Percentiles rank a stretch among this genome's conserved stretches.
phyloP scores from a whole-genome alignment of 2,329 filamentous ascomycete species.

The Cylindrodendrum hubeiense region DNA sequence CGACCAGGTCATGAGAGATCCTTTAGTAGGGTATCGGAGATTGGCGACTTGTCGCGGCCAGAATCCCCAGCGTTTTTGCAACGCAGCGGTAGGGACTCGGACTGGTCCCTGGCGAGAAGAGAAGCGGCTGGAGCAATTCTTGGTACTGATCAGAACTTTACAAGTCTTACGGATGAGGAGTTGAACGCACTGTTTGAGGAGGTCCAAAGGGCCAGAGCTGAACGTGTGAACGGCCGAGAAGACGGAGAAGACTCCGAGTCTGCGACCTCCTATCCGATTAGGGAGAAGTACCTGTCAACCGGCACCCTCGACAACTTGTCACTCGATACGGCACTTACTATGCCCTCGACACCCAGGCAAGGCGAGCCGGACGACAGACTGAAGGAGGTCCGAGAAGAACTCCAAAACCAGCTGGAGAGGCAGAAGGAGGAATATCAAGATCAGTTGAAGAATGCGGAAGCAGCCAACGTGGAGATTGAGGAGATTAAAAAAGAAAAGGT shows the following conservation, averaged over 20 bases:
- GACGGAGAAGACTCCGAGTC: constrained; percentile 93
- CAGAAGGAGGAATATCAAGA: constrained; percentile 87
- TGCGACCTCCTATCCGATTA: constrained; percentile 84
- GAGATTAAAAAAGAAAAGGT: constrained; percentile 86
- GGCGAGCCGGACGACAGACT: constrained; percentile 82
- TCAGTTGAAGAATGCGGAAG: constrained; percentile 81
- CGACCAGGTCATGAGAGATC: constrained; percentile 80
- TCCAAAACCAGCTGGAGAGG: constrained; percentile 85
- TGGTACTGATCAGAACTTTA: constrained; percentile 91
- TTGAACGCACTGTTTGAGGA: constrained; percentile 94
- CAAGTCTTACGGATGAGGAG: constrained; percentile 91
- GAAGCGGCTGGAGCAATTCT: constrained; percentile 94
- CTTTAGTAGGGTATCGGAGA: constrained; percentile 85
- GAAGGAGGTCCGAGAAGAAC: constrained; percentile 80
- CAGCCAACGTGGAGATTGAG: constrained; percentile 81
- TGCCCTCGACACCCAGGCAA: constrained; percentile 90
- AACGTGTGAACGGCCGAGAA: constrained; percentile 78
- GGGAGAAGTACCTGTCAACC: constrained; percentile 96
- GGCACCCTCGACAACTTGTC: constrained; percentile 97
- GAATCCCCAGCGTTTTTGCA: constrained; percentile 80
- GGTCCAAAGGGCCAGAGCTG: constrained; percentile 87
- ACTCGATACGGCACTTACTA: constrained; percentile 91
- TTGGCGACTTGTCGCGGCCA: constrained; percentile 77
- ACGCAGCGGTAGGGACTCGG: constrained; percentile 80
- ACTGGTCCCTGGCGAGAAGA: constrained; percentile 93